Percentiles rank a stretch among this genome's conserved stretches.
Conservation (phyloP, 176 grass and related monocot genomes). For the Avena eriantha region DNA sequence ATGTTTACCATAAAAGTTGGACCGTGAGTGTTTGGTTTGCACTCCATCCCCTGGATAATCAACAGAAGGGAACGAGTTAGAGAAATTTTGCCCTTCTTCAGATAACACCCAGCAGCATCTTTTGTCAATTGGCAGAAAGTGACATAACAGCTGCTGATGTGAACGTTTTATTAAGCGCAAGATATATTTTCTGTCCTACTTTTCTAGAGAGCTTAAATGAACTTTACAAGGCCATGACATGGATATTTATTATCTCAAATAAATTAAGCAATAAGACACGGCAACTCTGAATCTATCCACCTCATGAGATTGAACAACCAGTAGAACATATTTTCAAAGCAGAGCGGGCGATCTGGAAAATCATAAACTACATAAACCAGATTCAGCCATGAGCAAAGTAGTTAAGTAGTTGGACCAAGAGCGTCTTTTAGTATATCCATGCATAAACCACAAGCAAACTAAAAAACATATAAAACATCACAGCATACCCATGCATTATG, state of each 20-base stretch:
- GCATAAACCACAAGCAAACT: not conserved
- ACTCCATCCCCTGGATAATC: conserved; percentile 84
- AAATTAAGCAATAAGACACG: not conserved
- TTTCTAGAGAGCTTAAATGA: not conserved
- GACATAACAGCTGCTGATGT: not conserved
- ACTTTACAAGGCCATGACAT: not conserved
- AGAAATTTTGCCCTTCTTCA: not conserved
- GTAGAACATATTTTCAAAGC: not conserved
- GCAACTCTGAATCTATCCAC: conserved; percentile 12
- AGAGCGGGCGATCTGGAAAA: not conserved
- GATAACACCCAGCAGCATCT: not conserved
- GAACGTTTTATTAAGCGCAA: not conserved
- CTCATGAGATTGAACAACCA: not conserved
- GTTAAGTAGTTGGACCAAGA: not conserved
- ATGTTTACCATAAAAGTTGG: conserved; percentile 99
- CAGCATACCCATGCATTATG: not conserved
- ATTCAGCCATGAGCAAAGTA: not conserved
- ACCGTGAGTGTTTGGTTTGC: conserved; percentile 94
- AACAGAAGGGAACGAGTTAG: conserved; percentile 34
- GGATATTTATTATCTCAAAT: not conserved
- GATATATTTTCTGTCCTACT: not conserved
- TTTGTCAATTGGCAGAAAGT: conserved; percentile 19
- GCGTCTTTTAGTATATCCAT: not conserved
- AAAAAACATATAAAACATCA: not conserved
- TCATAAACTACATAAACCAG: not conserved